These are phyloP conservation scores for Isabelozyma pseudorhagii DNA, from an alignment of 805 yeast species.

Conservation along the genomic window DNA sequence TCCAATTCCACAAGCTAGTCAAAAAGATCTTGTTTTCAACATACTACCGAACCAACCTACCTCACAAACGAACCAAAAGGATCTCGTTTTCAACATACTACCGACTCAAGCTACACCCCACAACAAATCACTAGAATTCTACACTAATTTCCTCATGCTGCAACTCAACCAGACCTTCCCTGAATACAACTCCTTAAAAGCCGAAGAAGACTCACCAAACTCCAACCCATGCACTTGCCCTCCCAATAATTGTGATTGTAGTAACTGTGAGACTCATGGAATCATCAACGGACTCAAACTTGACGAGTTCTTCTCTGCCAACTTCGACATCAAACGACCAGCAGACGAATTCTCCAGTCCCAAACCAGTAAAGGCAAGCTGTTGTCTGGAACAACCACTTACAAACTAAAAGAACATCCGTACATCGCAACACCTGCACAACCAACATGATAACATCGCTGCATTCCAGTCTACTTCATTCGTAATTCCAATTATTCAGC, in stretches of 20 bases:
- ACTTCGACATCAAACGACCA: background rate
- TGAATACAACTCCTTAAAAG: background rate
- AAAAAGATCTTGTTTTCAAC: background rate
- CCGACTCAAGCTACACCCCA: background rate
- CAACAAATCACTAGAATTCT: background rate
- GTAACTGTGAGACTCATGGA: conserved; percentile 44
- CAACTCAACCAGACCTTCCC: background rate
- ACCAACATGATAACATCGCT: too few relatives aligned
- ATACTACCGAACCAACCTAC: background rate
- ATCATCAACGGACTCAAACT: conserved; percentile 40
- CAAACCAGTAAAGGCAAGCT: background rate
- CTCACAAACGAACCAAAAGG: background rate
- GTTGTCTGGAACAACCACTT: background rate
- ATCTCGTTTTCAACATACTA: background rate
- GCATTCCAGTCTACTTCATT: background rate
- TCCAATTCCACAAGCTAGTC: background rate
- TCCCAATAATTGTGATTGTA: conserved; percentile 29
- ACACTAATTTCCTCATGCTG: background rate
- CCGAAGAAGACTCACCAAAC: conserved; percentile 1
- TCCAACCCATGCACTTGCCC: conserved; percentile 23
- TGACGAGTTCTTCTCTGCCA: conserved; percentile 31
- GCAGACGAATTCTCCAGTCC: background rate
- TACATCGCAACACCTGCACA: background rate
- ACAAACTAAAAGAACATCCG: background rate
- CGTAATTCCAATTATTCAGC: background rate